These are phyloP conservation scores for Tuber microsphaerosporum DNA, from an alignment of 495 filamentous ascomycete genomes.

Conservation along the genomic window DNA sequence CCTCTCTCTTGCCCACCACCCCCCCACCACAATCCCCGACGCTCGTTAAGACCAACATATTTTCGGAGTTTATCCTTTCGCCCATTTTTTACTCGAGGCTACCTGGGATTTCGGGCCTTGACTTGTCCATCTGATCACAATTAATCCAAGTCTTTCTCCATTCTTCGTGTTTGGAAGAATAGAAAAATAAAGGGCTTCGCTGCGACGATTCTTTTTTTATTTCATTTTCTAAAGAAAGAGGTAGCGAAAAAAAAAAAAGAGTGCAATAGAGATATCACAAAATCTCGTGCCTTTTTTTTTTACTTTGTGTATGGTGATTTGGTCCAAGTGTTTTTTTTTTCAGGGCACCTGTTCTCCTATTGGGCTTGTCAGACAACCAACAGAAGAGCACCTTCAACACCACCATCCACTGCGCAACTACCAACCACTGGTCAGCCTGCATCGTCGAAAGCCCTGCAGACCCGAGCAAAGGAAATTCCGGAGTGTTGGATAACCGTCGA, in stretches of 20 bases:
- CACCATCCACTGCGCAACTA: background rate
- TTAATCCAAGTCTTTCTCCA: conserved; percentile 1
- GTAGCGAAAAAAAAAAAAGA: background rate
- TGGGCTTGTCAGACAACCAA: conserved; percentile 27
- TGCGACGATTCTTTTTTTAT: background rate
- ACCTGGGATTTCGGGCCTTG: conserved; percentile 20
- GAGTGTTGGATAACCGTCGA: conserved; percentile 27
- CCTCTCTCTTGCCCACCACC: conserved; percentile 26
- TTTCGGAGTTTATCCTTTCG: conserved; percentile 23
- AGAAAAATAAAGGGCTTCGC: background rate
- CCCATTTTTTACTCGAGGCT: conserved; percentile 38
- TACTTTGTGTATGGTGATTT: conserved; percentile 3
- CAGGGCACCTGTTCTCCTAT: conserved; percentile 6
- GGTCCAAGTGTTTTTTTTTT: conserved; percentile 5
- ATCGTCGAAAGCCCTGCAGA: conserved; percentile 14
- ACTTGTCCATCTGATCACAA: background rate
- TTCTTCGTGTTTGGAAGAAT: background rate
- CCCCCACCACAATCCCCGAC: conserved; percentile 7
- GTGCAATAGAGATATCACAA: background rate
- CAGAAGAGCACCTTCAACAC: conserved; percentile 1
- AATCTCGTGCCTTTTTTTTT: conserved; percentile 1
- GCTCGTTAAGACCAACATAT: background rate
- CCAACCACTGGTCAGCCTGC: conserved; percentile 2
- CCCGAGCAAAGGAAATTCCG: conserved; percentile 11
- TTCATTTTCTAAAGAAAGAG: background rate